These are phyloP conservation scores for Babesia sp. DNA, from an alignment of 169 alveolate species.

Conservation along the genomic window DNA sequence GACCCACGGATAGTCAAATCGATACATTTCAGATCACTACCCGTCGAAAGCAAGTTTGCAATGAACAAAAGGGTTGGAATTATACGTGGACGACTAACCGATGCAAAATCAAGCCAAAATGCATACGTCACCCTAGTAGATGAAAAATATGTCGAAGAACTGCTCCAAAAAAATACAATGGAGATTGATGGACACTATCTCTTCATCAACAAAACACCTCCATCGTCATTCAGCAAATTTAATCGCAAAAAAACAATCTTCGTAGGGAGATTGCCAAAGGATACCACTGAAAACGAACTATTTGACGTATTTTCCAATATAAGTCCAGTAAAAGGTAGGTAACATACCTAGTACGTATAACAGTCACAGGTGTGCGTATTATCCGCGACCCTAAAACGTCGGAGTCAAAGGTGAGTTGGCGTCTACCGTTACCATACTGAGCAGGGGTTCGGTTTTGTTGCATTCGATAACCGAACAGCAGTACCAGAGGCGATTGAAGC, in stretches of 20 bases:
- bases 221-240: slow-evolving; percentile 58
- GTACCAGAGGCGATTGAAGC: slow-evolving; percentile 53
- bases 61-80: slow-evolving; percentile 63
- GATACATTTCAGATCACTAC: slow-evolving; percentile 54
- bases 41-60: slow-evolving; percentile 62
- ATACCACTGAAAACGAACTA: slow-evolving; percentile 54
- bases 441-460: slow-evolving; percentile 65
- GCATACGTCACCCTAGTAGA: slow-evolving; percentile 61
- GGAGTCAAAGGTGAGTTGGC: slow-evolving; percentile 38
- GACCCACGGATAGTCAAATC: slow-evolving; percentile 65
- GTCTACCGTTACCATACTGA: neutral
- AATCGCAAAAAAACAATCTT: slow-evolving; percentile 64
- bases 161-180: slow-evolving; percentile 44
- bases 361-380: slow-evolving; percentile 24
- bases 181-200: slow-evolving; percentile 60
- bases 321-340: slow-evolving; percentile 54
- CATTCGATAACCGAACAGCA: slow-evolving; percentile 52
- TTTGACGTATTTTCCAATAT: slow-evolving; percentile 52
- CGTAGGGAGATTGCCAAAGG: slow-evolving; percentile 62
- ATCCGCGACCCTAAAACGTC: slow-evolving; percentile 49
- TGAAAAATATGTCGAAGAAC: slow-evolving; percentile 43
- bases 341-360: neutral
- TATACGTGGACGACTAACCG: slow-evolving; percentile 58
- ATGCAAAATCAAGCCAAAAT: slow-evolving; percentile 61
- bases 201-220: slow-evolving; percentile 38